Evolutionary conservation across 371 early-diverging fungal genomes (phyloP).

Genomic region (Mortierella sp.): DNA sequence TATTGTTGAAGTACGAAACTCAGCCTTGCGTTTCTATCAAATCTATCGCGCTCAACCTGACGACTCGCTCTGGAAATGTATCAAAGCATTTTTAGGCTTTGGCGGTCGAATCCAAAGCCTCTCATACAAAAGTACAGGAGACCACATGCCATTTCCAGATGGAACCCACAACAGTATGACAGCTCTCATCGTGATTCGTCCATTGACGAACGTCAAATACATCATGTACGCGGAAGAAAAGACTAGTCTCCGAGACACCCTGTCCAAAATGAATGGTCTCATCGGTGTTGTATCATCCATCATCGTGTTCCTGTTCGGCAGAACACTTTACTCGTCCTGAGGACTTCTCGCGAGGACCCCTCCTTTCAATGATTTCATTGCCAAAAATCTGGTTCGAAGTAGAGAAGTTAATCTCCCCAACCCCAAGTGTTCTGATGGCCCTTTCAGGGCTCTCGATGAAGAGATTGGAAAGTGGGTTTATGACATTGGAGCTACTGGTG

Average conservation of each 20-base stretch:
- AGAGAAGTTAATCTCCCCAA: too few species aligned
- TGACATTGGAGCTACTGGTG: too few species aligned
- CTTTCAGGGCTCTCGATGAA: too few species aligned
- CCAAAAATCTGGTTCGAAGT: neutral
- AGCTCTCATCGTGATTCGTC: slow-evolving; percentile 30
- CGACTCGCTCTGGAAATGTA: neutral
- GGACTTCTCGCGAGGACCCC: slow-evolving; percentile 29
- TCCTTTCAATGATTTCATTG: slow-evolving; percentile 25
- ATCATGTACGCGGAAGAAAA: slow-evolving; percentile 10
- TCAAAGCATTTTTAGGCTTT: slow-evolving; percentile 1
- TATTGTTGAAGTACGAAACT: slow-evolving; percentile 27
- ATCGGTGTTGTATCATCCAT: slow-evolving; percentile 19
- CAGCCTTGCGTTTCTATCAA: slow-evolving; percentile 3
- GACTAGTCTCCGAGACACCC: slow-evolving; percentile 21
- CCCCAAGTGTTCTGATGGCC: too few species aligned
- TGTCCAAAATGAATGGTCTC: slow-evolving; percentile 40
- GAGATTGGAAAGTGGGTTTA: too few species aligned
- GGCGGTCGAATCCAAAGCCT: neutral
- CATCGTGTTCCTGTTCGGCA: slow-evolving; percentile 37
- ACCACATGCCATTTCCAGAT: slow-evolving; percentile 19
- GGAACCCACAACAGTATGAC: slow-evolving; percentile 6
- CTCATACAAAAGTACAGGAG: slow-evolving; percentile 15
- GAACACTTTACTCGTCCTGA: slow-evolving; percentile 23
- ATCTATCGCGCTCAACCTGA: neutral
- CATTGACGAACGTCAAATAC: neutral